Base-by-base conservation (phyloP, 192 early-diverging fungal species). In the Gamsiella multidivaricata region DNA sequence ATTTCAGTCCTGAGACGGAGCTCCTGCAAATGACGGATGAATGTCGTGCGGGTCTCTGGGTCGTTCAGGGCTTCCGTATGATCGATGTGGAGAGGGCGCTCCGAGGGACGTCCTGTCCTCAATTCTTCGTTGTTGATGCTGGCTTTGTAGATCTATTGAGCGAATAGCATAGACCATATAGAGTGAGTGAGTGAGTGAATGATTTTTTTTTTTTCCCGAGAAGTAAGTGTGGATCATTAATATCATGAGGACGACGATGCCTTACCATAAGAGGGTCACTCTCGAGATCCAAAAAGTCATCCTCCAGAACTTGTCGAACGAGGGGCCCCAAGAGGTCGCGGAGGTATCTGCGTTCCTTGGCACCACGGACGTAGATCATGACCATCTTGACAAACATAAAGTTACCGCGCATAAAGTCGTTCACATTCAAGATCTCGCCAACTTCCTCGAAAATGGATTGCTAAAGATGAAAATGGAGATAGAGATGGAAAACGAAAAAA, bases 331-430 rank as follows among this genome's bases (percentile, higher is more conserved):
- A 76, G 6, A 98, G 83, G 52, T 95, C 91, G 18, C 94, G 82
- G 53, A 99, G 85, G 73, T 93, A 99, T 62, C 92, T 89, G 66
- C 93, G 89, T 74, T 99, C 97, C 79, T 98, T 96, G 59, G 96
- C 95, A 20, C 97, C 96, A 62, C 93, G 88, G 74, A 94, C 96
- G 78, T 95, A 96, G 62, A 98, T 94, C 31, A 99, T 90, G 0
- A 97, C 94, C 39, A 99, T 88, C 80, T 96, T 96, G 86, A 99
- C 94, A 80, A 99, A 99, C 28, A 96, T 89, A 41, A 96, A 98
- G 82, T 99, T 97, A 25, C 94, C 94, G 14, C 94, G 83, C 87
- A 96, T 83, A 73, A 98, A 97, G 67, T 99, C 98, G 34, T 93
- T 93, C 23, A 96, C 66, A 7, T 89, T 89, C 36, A 88, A 70